These are phyloP conservation scores for Chlorella sorokiniana DNA, from an alignment of 139 green algal genomes.

Conservation along the genomic window DNA sequence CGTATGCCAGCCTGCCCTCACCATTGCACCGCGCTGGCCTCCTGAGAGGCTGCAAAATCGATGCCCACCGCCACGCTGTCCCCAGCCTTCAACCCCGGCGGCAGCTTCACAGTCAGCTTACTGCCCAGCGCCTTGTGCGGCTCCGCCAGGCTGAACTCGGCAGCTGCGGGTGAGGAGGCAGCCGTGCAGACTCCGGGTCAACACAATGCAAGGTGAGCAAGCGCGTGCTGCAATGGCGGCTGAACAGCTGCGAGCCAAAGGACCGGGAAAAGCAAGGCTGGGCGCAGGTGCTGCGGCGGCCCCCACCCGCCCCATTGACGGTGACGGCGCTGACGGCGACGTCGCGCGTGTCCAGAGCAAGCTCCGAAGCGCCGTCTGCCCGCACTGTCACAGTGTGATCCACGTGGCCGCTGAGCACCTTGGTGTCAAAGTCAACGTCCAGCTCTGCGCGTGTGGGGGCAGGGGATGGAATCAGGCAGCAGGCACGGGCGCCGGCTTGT, in stretches of 20 bases:
- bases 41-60: neutral
- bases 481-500: neutral
- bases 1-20: neutral
- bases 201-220: too few relatives aligned
- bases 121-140: conserved; percentile 53
- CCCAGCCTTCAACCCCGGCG: conserved; percentile 22
- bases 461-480: neutral
- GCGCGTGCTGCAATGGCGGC: neutral
- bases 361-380: conserved; percentile 1
- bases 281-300: too few relatives aligned
- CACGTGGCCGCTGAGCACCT: conserved; percentile 34
- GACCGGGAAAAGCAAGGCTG: too few relatives aligned
- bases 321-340: conserved; percentile 49
- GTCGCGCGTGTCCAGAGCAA: conserved; percentile 71
- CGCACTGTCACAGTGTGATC: conserved; percentile 32
- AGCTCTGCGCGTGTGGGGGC: conserved; percentile 26
- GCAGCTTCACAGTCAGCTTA: conserved; percentile 54
- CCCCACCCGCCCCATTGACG: conserved; percentile 1
- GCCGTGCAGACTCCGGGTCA: too few relatives aligned
- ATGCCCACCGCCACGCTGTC: conserved; percentile 24
- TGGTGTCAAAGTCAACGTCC: conserved; percentile 48
- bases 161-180: neutral
- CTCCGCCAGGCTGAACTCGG: conserved; percentile 35
- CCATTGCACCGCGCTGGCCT: neutral
- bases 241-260: too few relatives aligned